Evolutionary conservation across 352 stramenopile genomes (phyloP).

Genomic region (Phytophthora palmivora): DNA sequence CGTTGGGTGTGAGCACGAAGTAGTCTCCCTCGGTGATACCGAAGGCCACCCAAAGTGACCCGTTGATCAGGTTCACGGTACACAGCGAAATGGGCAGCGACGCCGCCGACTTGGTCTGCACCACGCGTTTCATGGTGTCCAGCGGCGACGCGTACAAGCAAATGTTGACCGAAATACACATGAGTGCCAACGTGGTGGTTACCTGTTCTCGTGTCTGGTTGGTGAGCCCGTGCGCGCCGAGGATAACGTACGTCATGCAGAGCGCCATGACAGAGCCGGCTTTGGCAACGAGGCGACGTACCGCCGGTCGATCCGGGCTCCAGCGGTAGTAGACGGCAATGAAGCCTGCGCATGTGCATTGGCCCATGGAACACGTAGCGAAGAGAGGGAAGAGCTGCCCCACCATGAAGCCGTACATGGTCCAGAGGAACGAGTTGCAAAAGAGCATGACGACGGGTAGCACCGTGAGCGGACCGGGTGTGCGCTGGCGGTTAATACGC

Average conservation of each 20-base stretch:
- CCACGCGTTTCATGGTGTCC: slow-evolving; percentile 50
- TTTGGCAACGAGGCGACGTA: slow-evolving; percentile 28
- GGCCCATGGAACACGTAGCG: slow-evolving; percentile 42
- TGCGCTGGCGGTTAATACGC: slow-evolving; percentile 45
- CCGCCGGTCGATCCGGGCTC: slow-evolving; percentile 33
- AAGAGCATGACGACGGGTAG: slow-evolving; percentile 49
- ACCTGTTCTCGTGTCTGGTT: slow-evolving; percentile 43
- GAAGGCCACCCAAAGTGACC: slow-evolving; percentile 56
- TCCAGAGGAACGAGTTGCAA: slow-evolving; percentile 49
- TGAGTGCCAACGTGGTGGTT: slow-evolving; percentile 37
- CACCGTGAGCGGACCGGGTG: slow-evolving; percentile 40
- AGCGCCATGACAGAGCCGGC: slow-evolving; percentile 32
- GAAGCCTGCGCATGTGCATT: slow-evolving; percentile 42
- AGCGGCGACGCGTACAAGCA: slow-evolving; percentile 56
- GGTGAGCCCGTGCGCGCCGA: slow-evolving; percentile 28
- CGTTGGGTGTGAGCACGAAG: slow-evolving; percentile 49
- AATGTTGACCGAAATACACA: slow-evolving; percentile 51
- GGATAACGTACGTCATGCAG: slow-evolving; percentile 39
- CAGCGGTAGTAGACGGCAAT: slow-evolving; percentile 49
- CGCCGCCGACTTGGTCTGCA: slow-evolving; percentile 51
- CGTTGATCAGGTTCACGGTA: slow-evolving; percentile 51
- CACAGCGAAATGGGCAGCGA: slow-evolving; percentile 59
- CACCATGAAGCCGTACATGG: slow-evolving; percentile 55
- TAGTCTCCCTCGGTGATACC: slow-evolving; percentile 46
- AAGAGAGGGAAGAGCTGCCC: slow-evolving; percentile 54